Evolutionary conservation across 176 grass and related monocot species (phyloP), one percentile per base, ranked within the genome.

Genomic region (Avena eriantha): DNA sequence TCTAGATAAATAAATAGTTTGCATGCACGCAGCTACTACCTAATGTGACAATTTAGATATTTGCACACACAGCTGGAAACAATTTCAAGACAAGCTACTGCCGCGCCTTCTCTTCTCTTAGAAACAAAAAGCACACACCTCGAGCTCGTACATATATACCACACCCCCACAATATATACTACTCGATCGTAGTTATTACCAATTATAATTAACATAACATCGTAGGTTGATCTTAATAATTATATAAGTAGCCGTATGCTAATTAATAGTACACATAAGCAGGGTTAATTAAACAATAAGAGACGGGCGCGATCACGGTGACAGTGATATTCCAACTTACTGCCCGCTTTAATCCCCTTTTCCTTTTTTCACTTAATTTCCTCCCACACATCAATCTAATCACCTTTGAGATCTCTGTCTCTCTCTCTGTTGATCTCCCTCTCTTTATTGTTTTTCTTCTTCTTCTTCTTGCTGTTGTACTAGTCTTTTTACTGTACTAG

Each of bases 311-410:
- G 82, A 43, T 73, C 67, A 24, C 17, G 49, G 33, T 49, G 90
- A 93, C 75, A 93, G 83, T 74, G 86, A 88, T 86, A 89, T 71
- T 69, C 86, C 90, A 95, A 88, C 88, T 83, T 90, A 86, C 86
- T 31, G 43, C 54, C 56, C 69, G 12, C 63, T 55, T 74, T 83
- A 87, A 70, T 51, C 84, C 19, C 31, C 43, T 70, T 35, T 76
- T 76, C 43, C 51, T 67, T n/a, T 67, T n/a, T 41, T 59, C 56
- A 57, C 87, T 85, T 67, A 83, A 78, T 53, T 72, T 77, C 68
- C 61, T 78, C 80, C 18, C 80, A 60, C 73, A 87, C 76, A 80
- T 82, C 55, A 76, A 80, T 77, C 84, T 89, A 89, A 92, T 89
- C 76, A 91, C 68, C 66, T 91, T 78, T 85, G 49, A 84, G 83